These are phyloP conservation scores for Botrytis hyacinthi DNA, from an alignment of 2,329 filamentous ascomycete species.

Conservation along the genomic window DNA sequence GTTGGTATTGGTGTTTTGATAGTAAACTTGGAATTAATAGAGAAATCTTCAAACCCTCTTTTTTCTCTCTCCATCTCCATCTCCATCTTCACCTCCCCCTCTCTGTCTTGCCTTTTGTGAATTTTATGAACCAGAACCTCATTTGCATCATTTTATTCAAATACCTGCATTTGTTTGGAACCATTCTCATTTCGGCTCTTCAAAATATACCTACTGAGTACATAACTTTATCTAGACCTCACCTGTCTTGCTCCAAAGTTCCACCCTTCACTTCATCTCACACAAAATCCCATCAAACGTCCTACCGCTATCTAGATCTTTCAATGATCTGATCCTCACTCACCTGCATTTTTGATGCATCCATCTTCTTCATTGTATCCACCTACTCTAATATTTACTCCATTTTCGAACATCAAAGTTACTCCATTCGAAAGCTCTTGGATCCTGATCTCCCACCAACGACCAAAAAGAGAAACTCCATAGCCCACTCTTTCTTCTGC, in stretches of 20 bases:
- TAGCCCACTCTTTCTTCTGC: slow-evolving; percentile 7
- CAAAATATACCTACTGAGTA: background rate
- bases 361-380: background rate
- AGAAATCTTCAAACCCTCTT: background rate
- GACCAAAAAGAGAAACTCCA: background rate
- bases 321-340: background rate
- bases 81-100: background rate
- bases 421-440: slow-evolving; percentile 1
- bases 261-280: background rate
- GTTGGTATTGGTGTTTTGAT: background rate
- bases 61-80: background rate
- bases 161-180: background rate
- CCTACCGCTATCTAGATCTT: background rate
- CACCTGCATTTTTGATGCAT: background rate
- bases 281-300: background rate
- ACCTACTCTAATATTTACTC: background rate
- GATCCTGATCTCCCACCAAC: background rate
- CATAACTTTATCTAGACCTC: background rate
- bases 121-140: background rate
- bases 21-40: background rate
- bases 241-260: background rate
- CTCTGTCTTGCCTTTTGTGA: background rate
- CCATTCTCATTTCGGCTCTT: background rate
- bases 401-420: background rate
- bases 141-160: background rate